Conservation (phyloP, 108 stramenopile species). For the Phaeodactylum tricornutum region DNA sequence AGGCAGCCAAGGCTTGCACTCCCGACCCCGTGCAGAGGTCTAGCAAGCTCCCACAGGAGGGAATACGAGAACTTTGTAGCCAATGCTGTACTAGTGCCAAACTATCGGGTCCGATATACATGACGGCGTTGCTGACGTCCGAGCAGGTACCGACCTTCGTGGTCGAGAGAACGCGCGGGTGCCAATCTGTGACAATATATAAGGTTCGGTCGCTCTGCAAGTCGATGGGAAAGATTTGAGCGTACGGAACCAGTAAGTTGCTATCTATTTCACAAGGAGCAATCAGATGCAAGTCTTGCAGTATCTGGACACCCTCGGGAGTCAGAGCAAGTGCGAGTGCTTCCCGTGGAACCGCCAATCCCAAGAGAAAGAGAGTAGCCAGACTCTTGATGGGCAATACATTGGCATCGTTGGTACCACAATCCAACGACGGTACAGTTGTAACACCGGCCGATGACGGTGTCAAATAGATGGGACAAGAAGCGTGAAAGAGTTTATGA, state of each 20-base stretch:
- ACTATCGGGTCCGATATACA: conserved; percentile 83
- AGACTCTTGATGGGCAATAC: background rate
- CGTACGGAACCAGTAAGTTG: background rate
- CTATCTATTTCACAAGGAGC: background rate
- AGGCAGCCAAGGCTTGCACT: conserved; percentile 49
- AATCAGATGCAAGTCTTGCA: background rate
- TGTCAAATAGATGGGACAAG: conserved; percentile 1
- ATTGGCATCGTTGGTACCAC: too few species aligned
- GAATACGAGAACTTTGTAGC: conserved; percentile 5
- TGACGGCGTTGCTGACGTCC: conserved; percentile 51
- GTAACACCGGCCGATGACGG: background rate
- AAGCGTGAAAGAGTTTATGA: too few species aligned
- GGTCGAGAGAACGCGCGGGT: conserved; percentile 51
- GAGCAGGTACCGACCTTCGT: conserved; percentile 36
- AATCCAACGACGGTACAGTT: background rate
- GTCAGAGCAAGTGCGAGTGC: background rate
- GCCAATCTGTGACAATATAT: conserved; percentile 59
- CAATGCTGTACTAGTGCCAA: conserved; percentile 64
- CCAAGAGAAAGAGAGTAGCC: background rate
- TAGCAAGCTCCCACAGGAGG: too few species aligned
- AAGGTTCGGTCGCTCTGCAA: background rate
- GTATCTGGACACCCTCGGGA: background rate
- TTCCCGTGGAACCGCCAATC: background rate
- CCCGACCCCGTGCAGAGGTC: conserved; percentile 69
- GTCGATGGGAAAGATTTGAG: background rate